Evolutionary conservation across 495 filamentous ascomycete species (phyloP).

Genomic region (Achaetomiella virescens): DNA sequence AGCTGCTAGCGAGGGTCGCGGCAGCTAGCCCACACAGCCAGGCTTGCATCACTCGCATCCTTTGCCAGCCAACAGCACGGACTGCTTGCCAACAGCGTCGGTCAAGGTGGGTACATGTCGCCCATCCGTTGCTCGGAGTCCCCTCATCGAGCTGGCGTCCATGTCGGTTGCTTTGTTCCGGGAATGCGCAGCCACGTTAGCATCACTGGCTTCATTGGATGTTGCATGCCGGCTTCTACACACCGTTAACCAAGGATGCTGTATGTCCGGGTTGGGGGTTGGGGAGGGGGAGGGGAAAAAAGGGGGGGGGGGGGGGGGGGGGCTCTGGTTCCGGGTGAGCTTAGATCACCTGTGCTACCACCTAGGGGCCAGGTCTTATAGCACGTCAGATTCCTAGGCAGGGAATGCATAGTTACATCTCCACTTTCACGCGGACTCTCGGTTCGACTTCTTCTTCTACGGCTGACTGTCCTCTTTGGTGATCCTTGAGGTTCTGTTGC

Average conservation of each 20-base stretch:
- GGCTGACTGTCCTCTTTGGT: background rate
- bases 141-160: background rate
- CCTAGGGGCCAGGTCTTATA: background rate
- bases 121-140: background rate
- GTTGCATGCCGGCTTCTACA: too few relatives aligned
- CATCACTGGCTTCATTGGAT: too few relatives aligned
- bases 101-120: background rate
- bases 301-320: too few relatives aligned
- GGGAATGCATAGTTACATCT: background rate
- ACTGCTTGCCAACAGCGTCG: background rate
- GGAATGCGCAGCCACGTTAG: too few relatives aligned
- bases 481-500: background rate
- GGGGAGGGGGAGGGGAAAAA: too few relatives aligned
- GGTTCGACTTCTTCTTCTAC: background rate
- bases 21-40: background rate
- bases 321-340: too few relatives aligned
- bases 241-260: too few relatives aligned
- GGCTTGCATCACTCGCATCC: background rate
- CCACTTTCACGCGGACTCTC: background rate
- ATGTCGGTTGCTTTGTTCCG: background rate
- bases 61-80: background rate
- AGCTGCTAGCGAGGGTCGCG: background rate
- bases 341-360: background rate
- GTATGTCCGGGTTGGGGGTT: too few relatives aligned
- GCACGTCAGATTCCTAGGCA: background rate